phyloP scores from a whole-genome alignment of 768 basidiomycete species.

The Psilocybe azurescens region DNA sequence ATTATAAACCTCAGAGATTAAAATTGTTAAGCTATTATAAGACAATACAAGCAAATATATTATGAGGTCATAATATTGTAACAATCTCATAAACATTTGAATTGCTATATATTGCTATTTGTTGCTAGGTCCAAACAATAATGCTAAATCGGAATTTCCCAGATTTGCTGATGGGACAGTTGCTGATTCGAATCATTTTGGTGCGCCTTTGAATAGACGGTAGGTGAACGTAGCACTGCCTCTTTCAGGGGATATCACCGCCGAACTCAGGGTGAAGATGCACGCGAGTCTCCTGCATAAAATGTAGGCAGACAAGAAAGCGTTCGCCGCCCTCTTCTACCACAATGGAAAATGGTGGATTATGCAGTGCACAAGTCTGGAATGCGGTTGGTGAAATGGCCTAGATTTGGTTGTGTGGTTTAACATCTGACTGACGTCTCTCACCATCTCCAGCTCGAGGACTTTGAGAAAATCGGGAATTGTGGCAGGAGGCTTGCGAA shows the following conservation, averaged over 20 bases:
- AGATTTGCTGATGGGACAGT: no score
- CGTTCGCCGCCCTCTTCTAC: slow-evolving; percentile 37
- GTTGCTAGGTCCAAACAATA: no score
- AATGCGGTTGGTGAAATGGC: slow-evolving; percentile 41
- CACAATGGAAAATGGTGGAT: slow-evolving; percentile 52
- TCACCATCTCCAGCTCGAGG: slow-evolving; percentile 32
- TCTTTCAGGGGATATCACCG: slow-evolving; percentile 32
- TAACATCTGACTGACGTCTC: background rate
- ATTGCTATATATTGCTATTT: no score
- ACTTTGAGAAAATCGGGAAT: slow-evolving; percentile 47
- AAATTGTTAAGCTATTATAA: no score
- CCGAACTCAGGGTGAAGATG: slow-evolving; percentile 22
- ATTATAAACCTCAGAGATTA: no score
- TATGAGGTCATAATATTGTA: no score
- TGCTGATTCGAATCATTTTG: no score
- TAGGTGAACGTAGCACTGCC: slow-evolving; percentile 50
- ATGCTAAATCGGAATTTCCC: no score
- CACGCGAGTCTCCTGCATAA: slow-evolving; percentile 32
- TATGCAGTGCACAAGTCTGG: slow-evolving; percentile 50
- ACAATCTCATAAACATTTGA: no score
- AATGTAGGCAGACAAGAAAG: slow-evolving; percentile 37
- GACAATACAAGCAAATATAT: no score
- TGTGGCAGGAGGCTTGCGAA: slow-evolving; percentile 38
- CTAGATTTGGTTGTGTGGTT: no score
- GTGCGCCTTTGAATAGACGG: no score